Evolutionary conservation across 1,139 yeast species (phyloP).

Genomic region (Pneumocystis carinii): DNA sequence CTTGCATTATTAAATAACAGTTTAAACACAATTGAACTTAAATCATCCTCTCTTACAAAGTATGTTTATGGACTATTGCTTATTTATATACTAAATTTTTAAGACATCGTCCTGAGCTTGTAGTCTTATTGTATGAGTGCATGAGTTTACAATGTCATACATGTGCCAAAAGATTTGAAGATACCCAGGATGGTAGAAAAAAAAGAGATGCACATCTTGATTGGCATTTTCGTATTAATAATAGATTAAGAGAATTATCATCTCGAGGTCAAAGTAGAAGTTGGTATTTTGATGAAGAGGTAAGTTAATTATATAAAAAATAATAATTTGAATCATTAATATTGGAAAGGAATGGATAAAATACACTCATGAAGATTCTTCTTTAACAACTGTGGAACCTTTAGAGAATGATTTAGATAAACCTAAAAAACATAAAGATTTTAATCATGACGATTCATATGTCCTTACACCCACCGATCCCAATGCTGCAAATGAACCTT

Average conservation of each 20-base stretch:
- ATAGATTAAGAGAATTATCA: slow-evolving; percentile 45
- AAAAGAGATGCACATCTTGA: slow-evolving; percentile 56
- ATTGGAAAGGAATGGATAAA: slow-evolving; percentile 12
- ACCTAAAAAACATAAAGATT: slow-evolving; percentile 7
- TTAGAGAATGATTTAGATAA: slow-evolving; percentile 7
- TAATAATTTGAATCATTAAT: neutral
- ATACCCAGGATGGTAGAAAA: slow-evolving; percentile 42
- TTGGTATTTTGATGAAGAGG: slow-evolving; percentile 60
- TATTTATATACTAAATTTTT: neutral
- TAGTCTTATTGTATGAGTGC: slow-evolving; percentile 35
- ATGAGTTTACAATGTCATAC: slow-evolving; percentile 73
- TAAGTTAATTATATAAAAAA: neutral
- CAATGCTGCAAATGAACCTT: slow-evolving; percentile 51
- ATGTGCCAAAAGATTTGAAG: slow-evolving; percentile 76
- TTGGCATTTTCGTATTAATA: slow-evolving; percentile 92
- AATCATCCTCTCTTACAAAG: slow-evolving; percentile 16
- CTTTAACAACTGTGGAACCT: neutral
- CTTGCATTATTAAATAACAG: neutral
- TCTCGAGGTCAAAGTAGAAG: slow-evolving; percentile 47
- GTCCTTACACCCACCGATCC: slow-evolving; percentile 53
- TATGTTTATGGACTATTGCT: slow-evolving; percentile 2
- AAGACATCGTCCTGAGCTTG: slow-evolving; percentile 23
- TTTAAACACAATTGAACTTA: neutral
- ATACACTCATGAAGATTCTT: slow-evolving; percentile 16
- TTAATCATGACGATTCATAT: slow-evolving; percentile 16